Conservation (phyloP, 2,329 filamentous ascomycete species). For the Diaporthe citriasiana region DNA sequence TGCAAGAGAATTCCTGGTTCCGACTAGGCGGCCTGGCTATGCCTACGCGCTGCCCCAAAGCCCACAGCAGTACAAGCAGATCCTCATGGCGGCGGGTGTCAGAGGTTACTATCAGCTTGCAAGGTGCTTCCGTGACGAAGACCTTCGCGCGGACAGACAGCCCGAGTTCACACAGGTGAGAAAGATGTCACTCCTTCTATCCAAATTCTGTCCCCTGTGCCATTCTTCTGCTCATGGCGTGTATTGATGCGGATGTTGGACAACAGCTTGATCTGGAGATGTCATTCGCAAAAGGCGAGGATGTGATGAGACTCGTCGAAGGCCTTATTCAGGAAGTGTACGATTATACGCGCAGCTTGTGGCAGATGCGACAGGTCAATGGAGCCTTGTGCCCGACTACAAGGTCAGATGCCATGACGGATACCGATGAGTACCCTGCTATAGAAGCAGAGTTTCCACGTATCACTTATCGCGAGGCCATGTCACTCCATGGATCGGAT, state of each 20-base stretch:
- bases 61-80: constrained; percentile 98
- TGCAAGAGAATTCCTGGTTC: constrained; percentile 93
- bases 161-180: constrained; percentile 93
- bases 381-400: constrained; percentile 48
- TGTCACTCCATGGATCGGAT: constrained; percentile 86
- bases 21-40: constrained; percentile 80
- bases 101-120: constrained; percentile 92
- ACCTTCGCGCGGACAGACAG: constrained; percentile 90
- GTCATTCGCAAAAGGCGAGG: constrained; percentile 81
- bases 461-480: constrained; percentile 82
- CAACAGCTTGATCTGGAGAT: constrained; percentile 90
- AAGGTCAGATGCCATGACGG: neutral
- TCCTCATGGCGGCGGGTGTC: constrained; percentile 92
- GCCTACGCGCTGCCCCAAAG: constrained; percentile 96
- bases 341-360: constrained; percentile 60
- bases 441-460: constrained; percentile 61
- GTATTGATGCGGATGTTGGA: neutral
- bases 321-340: constrained; percentile 69
- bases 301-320: constrained; percentile 74
- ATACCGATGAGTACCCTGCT: constrained; percentile 44
- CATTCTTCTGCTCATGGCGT: neutral
- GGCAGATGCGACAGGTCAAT: constrained; percentile 51
- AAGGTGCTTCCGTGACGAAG: constrained; percentile 95
- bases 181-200: neutral
- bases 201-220: neutral